phyloP scores from a whole-genome alignment of 306 rosid species.

The Prosopis cineraria region DNA sequence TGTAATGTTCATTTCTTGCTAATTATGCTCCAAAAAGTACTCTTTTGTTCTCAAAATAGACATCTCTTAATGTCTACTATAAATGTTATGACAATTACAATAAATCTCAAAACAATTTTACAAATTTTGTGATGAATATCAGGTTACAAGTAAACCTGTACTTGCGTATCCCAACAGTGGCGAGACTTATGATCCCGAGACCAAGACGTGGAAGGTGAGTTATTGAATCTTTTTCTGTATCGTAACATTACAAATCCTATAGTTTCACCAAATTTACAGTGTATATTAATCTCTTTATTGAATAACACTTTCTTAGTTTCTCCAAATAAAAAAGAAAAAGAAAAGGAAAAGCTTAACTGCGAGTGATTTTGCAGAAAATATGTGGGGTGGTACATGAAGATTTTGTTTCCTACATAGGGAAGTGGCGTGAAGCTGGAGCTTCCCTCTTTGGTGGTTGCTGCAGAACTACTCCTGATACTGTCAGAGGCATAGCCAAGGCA shows the following conservation, averaged over 20 bases:
- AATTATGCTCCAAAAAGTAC: not conserved
- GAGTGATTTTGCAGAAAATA: slow-evolving; percentile 53
- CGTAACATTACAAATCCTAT: not conserved
- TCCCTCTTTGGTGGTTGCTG: slow-evolving; percentile 92
- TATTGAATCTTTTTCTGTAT: slow-evolving; percentile 19
- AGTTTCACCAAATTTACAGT: slow-evolving; percentile 8
- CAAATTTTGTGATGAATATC: slow-evolving; percentile 29
- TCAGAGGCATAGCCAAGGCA: slow-evolving; percentile 65
- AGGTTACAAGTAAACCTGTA: slow-evolving; percentile 75
- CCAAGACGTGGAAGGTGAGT: slow-evolving; percentile 78
- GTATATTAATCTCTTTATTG: not conserved
- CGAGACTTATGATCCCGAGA: slow-evolving; percentile 68
- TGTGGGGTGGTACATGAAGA: slow-evolving; percentile 57
- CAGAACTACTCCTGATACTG: slow-evolving; percentile 84
- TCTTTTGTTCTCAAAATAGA: not conserved
- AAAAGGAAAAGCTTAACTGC: not conserved
- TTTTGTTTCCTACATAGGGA: slow-evolving; percentile 66
- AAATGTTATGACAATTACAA: not conserved
- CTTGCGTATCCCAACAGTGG: slow-evolving; percentile 91
- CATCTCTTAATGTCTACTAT: not conserved
- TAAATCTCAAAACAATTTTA: not conserved
- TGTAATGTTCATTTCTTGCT: not conserved
- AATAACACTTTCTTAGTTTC: not conserved
- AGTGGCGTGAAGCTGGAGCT: slow-evolving; percentile 88
- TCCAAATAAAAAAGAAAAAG: not conserved